Evolutionary conservation across 2,329 filamentous ascomycete genomes (phyloP).

Genomic region (Teratosphaeria gauchensis): DNA sequence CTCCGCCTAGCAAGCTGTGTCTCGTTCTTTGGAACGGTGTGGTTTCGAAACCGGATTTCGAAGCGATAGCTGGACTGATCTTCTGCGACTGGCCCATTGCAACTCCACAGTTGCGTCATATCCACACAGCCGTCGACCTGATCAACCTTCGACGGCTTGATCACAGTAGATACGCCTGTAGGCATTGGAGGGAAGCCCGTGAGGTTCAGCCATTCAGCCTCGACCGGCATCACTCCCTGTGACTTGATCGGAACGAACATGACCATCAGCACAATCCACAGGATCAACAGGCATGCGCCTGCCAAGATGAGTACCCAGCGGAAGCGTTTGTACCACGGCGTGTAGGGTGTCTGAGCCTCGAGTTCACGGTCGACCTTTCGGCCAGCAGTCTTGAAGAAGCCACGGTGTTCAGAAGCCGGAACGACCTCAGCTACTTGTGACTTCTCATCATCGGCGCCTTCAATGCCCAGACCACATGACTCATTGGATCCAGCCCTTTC

Average conservation of each 20-base stretch:
- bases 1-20: conserved; percentile 8
- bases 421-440: not conserved
- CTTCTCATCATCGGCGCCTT: conserved; percentile 5
- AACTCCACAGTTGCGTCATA: conserved; percentile 74
- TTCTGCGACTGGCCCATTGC: conserved; percentile 68
- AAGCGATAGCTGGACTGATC: conserved; percentile 63
- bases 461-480: conserved; percentile 7
- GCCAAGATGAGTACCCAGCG: conserved; percentile 19
- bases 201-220: conserved; percentile 67
- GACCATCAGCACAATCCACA: conserved; percentile 29
- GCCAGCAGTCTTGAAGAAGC: not conserved
- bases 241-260: conserved; percentile 31
- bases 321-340: conserved; percentile 20
- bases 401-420: not conserved
- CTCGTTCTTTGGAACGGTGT: conserved; percentile 29
- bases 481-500: conserved; percentile 2
- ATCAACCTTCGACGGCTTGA: conserved; percentile 57
- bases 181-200: conserved; percentile 81
- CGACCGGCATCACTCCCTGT: conserved; percentile 31
- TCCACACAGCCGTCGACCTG: conserved; percentile 60
- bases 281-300: conserved; percentile 26
- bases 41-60: conserved; percentile 56
- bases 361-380: conserved; percentile 1
- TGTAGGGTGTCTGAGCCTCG: conserved; percentile 6
- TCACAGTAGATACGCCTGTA: conserved; percentile 70